Evolutionary conservation across 768 basidiomycete genomes (phyloP).

Genomic region (Solioccasus polychromus): DNA sequence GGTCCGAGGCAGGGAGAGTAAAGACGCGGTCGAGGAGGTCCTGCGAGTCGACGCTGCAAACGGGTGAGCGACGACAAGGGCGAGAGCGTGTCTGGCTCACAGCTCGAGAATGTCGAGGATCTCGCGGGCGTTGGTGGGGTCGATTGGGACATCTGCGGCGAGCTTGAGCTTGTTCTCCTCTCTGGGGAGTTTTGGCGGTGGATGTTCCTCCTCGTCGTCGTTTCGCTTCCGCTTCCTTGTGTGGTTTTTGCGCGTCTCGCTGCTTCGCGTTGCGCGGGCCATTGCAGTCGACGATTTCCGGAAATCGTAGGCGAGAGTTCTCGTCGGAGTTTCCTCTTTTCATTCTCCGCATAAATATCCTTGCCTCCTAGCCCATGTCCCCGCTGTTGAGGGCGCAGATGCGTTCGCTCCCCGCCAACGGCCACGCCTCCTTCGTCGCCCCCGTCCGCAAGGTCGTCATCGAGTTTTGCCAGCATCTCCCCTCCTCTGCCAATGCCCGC

Average conservation of each 20-base stretch:
- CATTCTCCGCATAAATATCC: too few species aligned
- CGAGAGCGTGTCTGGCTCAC: slow-evolving; percentile 32
- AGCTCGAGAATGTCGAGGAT: slow-evolving; percentile 60
- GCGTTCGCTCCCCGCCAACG: slow-evolving; percentile 66
- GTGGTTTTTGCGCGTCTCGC: slow-evolving; percentile 34
- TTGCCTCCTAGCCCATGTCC: slow-evolving; percentile 32
- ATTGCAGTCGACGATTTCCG: slow-evolving; percentile 38
- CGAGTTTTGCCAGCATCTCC: slow-evolving; percentile 83
- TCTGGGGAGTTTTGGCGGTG: slow-evolving; percentile 46
- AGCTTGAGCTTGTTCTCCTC: slow-evolving; percentile 31
- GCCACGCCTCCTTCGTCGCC: slow-evolving; percentile 70
- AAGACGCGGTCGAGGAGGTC: slow-evolving; percentile 80
- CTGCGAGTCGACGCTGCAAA: slow-evolving; percentile 61
- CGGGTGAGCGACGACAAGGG: neutral
- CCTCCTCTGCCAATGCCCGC: slow-evolving; percentile 70
- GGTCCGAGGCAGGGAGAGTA: slow-evolving; percentile 43
- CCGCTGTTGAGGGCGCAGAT: slow-evolving; percentile 45
- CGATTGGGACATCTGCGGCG: slow-evolving; percentile 48
- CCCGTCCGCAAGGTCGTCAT: slow-evolving; percentile 84
- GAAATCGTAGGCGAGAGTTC: slow-evolving; percentile 24
- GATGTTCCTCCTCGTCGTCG: slow-evolving; percentile 48
- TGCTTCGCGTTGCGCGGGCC: slow-evolving; percentile 71
- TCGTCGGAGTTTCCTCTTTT: too few species aligned
- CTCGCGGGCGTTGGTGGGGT: slow-evolving; percentile 43
- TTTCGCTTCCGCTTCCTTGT: slow-evolving; percentile 70